phyloP scores from a whole-genome alignment of 139 green algal genomes.

The Asterochloris sp. region DNA sequence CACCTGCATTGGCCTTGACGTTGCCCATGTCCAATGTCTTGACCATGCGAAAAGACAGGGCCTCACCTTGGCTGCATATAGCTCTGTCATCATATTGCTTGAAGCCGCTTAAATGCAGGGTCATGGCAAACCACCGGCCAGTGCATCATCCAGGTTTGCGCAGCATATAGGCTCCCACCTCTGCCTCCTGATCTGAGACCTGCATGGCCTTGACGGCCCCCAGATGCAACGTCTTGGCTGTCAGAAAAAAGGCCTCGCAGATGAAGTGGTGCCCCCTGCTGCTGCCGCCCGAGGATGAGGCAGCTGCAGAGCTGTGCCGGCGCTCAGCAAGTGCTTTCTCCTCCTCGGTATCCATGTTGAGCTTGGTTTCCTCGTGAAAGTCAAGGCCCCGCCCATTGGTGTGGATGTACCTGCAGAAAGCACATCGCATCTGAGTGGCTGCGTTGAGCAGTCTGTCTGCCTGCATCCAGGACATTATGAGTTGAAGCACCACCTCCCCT shows the following conservation, averaged over 20 bases:
- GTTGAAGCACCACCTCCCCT: too few species aligned
- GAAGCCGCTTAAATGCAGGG: too few species aligned
- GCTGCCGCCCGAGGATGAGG: not conserved
- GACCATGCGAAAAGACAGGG: too few species aligned
- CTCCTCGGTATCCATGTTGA: conserved; percentile 51
- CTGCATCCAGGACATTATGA: too few species aligned
- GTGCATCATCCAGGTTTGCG: not conserved
- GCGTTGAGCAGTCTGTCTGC: too few species aligned
- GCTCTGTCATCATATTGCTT: too few species aligned
- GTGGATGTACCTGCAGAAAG: conserved; percentile 23
- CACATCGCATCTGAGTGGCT: not conserved
- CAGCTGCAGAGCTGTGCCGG: not conserved
- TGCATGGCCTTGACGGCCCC: conserved; percentile 61
- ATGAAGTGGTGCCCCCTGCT: conserved; percentile 85
- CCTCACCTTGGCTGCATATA: too few species aligned
- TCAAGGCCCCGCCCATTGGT: conserved; percentile 1
- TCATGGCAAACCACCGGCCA: too few species aligned
- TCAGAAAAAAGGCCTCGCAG: conserved; percentile 96
- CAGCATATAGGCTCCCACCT: not conserved
- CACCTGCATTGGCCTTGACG: too few species aligned
- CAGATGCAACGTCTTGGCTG: conserved; percentile 76
- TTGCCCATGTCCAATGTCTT: too few species aligned
- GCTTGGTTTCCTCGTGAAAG: conserved; percentile 51
- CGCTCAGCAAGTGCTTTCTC: conserved; percentile 20
- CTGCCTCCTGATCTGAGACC: too few species aligned